Base-by-base conservation (phyloP, 2,329 filamentous ascomycete species). In the Lachnellula cervina region DNA sequence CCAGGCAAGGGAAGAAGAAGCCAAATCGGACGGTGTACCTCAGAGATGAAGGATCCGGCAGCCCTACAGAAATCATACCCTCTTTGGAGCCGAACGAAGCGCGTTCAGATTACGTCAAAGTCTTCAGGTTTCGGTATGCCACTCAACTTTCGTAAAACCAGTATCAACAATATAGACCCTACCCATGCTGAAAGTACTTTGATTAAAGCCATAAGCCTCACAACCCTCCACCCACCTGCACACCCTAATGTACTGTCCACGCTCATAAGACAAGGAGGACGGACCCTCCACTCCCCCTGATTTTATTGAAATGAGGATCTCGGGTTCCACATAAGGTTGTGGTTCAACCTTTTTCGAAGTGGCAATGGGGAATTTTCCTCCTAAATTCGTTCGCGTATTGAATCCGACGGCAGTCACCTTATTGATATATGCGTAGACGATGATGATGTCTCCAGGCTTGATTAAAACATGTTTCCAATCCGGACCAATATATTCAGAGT, bases 381-480 rank as follows among this genome's bases (percentile, higher is more conserved):
- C 40, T 52, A 52, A 34, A 44, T 52, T 45, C 38, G 49, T 52
- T 52, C 49, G 49, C 38, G 49, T 44, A 52, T 52, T 52, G 28
- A 52, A 52, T 44, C 49, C 49, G 38, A 52, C n/a, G 40, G 49
- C 49, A 45, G 49, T 52, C 38, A 45, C 49, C 38, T 52, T 8
- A 23, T 52, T 45, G 40, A 52, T 45, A 21, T 44, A 45, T 52
- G 40, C 49, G 25, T 52, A 52, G 25, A 28, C 16, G 38, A 45
- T 45, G 25, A 52, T 45, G 13, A 14, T 52, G 38, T 52, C 49
- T 52, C 37, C 17, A 45, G 49, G 49, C 49, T 32, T 43, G 19
- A 52, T 45, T 35, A 45, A 35, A 23, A 52, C 35, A 52, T 52
- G 34, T 52, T 45, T 52, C 49, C 49, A 52, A 52, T 45, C 49